Evolutionary conservation across 2,329 filamentous ascomycete species (phyloP).

Genomic region (Dendrostoma leiphaemia): DNA sequence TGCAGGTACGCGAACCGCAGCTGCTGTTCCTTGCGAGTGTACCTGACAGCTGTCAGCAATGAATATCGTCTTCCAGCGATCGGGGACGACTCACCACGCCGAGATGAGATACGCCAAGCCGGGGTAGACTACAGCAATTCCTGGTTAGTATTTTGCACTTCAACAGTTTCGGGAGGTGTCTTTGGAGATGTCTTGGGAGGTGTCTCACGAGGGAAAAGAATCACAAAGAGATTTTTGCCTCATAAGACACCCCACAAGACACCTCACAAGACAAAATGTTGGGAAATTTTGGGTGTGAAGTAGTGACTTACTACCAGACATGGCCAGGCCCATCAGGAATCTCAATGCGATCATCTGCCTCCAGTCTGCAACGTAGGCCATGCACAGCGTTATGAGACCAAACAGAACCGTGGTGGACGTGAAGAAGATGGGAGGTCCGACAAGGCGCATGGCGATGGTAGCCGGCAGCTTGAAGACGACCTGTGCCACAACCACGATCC

Average conservation of each 20-base stretch:
- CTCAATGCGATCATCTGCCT: slow-evolving; percentile 67
- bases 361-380: slow-evolving; percentile 67
- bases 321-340: slow-evolving; percentile 63
- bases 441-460: slow-evolving; percentile 62
- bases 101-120: slow-evolving; percentile 52
- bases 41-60: slow-evolving; percentile 28
- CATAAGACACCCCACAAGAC: no score
- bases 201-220: no score
- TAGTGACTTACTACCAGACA: no score
- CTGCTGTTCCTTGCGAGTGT: slow-evolving; percentile 63
- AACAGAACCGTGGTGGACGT: slow-evolving; percentile 57
- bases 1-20: slow-evolving; percentile 64
- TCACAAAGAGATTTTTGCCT: no score
- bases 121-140: no score
- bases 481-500: slow-evolving; percentile 69
- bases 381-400: slow-evolving; percentile 65
- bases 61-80: background rate
- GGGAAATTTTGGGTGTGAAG: no score
- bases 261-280: no score
- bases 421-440: slow-evolving; percentile 65
- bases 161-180: no score
- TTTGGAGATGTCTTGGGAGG: no score
- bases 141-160: no score
- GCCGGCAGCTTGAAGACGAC: slow-evolving; percentile 68
- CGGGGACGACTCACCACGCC: slow-evolving; percentile 37